Percentiles rank a stretch among this genome's conserved stretches.
phyloP scores from a whole-genome alignment of 2,329 filamentous ascomycete genomes.

The Microcyclosporella mali region DNA sequence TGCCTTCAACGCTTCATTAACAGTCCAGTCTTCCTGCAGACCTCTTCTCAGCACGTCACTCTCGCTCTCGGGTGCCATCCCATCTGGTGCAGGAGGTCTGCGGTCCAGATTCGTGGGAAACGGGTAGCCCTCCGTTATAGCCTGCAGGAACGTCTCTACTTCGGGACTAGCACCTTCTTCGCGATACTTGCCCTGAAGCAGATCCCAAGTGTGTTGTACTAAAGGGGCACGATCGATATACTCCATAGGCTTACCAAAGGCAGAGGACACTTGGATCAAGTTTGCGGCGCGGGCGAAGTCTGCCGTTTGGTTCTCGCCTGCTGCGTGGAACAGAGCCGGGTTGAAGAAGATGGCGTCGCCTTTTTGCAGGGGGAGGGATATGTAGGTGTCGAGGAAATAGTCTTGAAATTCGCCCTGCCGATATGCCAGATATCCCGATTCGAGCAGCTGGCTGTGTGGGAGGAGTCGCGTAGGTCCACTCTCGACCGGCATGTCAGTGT shows the following conservation, averaged over 20 bases:
- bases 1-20: constrained; percentile 33
- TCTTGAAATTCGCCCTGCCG: constrained; percentile 47
- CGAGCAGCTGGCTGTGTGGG: constrained; percentile 55
- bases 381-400: constrained; percentile 49
- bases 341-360: constrained; percentile 61
- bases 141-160: constrained; percentile 44
- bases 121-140: constrained; percentile 54
- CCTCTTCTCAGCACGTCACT: constrained; percentile 46
- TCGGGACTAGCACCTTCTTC: constrained; percentile 36
- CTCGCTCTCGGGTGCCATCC: constrained; percentile 57
- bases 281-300: constrained; percentile 53
- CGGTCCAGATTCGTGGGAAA: constrained; percentile 58
- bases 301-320: constrained; percentile 50
- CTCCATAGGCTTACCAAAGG: constrained; percentile 61
- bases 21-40: constrained; percentile 39
- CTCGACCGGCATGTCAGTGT: constrained; percentile 53
- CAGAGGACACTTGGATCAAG: constrained; percentile 55
- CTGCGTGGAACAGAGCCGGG: constrained; percentile 57
- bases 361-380: constrained; percentile 47
- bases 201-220: constrained; percentile 43
- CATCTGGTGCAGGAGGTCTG: constrained; percentile 49
- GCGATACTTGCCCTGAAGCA: constrained; percentile 31
- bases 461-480: constrained; percentile 56
- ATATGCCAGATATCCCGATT: constrained; percentile 55
- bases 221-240: constrained; percentile 48